Evolutionary conservation across 371 early-diverging fungal species (phyloP).

Genomic region (Zychaea mexicana): DNA sequence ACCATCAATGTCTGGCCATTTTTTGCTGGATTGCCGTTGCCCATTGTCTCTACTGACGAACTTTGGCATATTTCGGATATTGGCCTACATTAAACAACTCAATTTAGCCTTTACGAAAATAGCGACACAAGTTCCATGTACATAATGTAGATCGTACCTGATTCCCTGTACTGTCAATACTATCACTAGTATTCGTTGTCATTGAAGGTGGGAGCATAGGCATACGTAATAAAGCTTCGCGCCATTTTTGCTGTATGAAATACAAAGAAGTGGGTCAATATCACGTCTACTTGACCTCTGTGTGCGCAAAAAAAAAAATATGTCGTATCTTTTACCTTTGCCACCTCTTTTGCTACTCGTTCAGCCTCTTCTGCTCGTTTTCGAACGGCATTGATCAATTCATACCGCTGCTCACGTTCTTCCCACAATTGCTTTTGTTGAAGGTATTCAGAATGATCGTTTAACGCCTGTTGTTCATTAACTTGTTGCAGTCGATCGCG

Average conservation of each 20-base stretch:
- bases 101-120: neutral
- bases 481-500: constrained; percentile 6
- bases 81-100: neutral
- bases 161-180: neutral
- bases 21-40: neutral
- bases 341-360: constrained; percentile 6
- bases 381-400: constrained; percentile 15
- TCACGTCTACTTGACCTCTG: no score
- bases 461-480: constrained; percentile 1
- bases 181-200: neutral
- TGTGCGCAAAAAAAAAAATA: neutral
- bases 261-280: no score
- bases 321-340: constrained; percentile 8
- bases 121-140: no score
- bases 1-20: neutral
- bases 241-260: constrained; percentile 14
- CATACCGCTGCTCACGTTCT: constrained; percentile 17
- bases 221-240: constrained; percentile 17
- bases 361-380: constrained; percentile 15
- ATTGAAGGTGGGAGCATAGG: constrained; percentile 15
- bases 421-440: constrained; percentile 22
- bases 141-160: no score
- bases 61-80: constrained; percentile 6
- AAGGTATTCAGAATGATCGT: constrained; percentile 6
- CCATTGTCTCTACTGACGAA: constrained; percentile 1